phyloP scores from a whole-genome alignment of 83 land plant genomes.

The Picea engelmannii region DNA sequence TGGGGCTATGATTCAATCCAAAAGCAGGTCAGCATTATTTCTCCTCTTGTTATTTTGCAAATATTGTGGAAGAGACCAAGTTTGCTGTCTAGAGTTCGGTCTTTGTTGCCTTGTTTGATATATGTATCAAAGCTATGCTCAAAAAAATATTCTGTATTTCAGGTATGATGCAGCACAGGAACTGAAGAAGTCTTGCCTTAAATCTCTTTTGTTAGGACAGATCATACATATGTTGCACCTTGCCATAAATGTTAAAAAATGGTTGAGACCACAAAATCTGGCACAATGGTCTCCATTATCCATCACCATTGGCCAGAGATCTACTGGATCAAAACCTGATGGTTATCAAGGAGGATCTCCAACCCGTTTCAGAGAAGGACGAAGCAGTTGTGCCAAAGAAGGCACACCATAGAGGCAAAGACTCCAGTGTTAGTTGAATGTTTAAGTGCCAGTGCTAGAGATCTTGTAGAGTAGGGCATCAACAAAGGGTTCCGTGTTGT shows the following conservation, averaged over 20 bases:
- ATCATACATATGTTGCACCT: conserved; percentile 30
- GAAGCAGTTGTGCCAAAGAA: neutral
- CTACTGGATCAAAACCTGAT: neutral
- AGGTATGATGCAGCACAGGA: conserved; percentile 47
- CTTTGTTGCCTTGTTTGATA: neutral
- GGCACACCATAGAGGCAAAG: neutral
- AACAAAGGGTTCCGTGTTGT: neutral
- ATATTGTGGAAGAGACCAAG: neutral
- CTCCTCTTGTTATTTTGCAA: neutral
- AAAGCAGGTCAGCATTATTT: conserved; percentile 35
- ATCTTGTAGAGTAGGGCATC: neutral
- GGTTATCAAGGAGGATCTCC: neutral
- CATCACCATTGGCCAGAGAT: conserved; percentile 13
- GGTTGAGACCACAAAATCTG: conserved; percentile 24
- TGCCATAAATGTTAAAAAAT: conserved; percentile 22
- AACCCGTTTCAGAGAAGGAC: neutral
- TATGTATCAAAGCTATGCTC: neutral
- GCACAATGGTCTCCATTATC: conserved; percentile 41
- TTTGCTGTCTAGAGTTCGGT: neutral
- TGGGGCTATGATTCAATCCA: conserved; percentile 41
- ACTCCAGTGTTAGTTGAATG: neutral
- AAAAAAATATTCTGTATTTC: neutral
- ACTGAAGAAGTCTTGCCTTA: conserved; percentile 24
- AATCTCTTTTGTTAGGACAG: conserved; percentile 26
- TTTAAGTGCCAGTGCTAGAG: neutral